These are phyloP conservation scores for Dentipellis fragilis DNA, from an alignment of 768 basidiomycete genomes.

Conservation along the genomic window DNA sequence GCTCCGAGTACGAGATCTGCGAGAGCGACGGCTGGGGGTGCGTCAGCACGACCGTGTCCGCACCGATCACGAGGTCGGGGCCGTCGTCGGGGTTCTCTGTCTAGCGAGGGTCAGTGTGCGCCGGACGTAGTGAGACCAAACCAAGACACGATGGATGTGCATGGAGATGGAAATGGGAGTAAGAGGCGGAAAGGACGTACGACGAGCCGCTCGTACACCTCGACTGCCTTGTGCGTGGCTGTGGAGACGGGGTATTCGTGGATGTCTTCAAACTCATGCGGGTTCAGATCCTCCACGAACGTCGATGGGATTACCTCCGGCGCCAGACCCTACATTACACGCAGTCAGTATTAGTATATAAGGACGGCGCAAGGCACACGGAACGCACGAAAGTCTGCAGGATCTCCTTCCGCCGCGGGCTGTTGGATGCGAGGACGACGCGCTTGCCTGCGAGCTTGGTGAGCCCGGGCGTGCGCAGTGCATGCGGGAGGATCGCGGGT, in stretches of 20 bases:
- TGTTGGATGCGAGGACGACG: constrained; percentile 79
- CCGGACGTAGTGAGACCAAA: neutral
- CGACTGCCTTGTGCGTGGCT: constrained; percentile 69
- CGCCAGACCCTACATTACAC: constrained; percentile 37
- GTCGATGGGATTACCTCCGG: constrained; percentile 68
- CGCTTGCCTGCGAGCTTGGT: constrained; percentile 67
- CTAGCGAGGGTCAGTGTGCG: constrained; percentile 19
- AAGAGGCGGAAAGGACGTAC: constrained; percentile 24
- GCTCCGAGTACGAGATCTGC: constrained; percentile 42
- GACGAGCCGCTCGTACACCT: constrained; percentile 81
- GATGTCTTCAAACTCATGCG: constrained; percentile 56
- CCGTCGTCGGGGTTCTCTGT: constrained; percentile 50
- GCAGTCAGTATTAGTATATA: neutral
- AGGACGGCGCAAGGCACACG: neutral
- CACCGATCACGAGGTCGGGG: constrained; percentile 76
- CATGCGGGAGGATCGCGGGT: constrained; percentile 42
- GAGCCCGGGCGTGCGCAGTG: constrained; percentile 49
- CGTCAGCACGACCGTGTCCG: constrained; percentile 92
- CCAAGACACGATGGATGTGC: neutral
- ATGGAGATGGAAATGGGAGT: neutral
- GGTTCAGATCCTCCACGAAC: constrained; percentile 71
- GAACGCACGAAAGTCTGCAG: constrained; percentile 62
- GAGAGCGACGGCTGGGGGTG: constrained; percentile 56
- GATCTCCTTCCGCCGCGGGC: constrained; percentile 78
- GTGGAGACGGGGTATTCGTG: constrained; percentile 73